Evolutionary conservation across 441 rosid genomes (phyloP).

Genomic region (Flueggea neowawraea): DNA sequence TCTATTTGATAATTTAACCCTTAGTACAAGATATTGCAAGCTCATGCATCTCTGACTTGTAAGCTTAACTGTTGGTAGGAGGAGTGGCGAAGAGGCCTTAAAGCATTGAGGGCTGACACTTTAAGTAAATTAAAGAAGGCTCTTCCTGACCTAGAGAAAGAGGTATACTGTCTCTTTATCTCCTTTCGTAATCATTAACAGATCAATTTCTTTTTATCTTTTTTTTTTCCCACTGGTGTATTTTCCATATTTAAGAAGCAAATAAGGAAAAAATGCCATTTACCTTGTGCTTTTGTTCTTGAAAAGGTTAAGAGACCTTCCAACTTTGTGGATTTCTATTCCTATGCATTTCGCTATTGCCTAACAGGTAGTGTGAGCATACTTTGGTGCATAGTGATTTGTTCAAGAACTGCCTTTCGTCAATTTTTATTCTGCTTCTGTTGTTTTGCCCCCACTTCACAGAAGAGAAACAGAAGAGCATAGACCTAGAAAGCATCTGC

Average conservation of each 20-base stretch:
- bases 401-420: slow-evolving; percentile 1
- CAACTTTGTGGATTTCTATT: slow-evolving; percentile 87
- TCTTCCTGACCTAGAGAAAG: slow-evolving; percentile 80
- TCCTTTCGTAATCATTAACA: not conserved
- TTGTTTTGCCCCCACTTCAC: slow-evolving; percentile 9
- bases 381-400: not conserved
- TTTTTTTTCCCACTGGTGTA: not conserved
- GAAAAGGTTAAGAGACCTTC: slow-evolving; percentile 74
- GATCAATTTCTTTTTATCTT: too few species aligned
- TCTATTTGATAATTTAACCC: not conserved
- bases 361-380: slow-evolving; percentile 52
- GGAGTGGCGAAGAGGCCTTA: slow-evolving; percentile 92
- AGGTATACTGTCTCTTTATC: slow-evolving; percentile 31
- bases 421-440: slow-evolving; percentile 6
- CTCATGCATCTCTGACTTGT: not conserved
- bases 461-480: slow-evolving; percentile 99
- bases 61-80: slow-evolving; percentile 47
- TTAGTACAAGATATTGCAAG: not conserved
- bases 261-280: too few species aligned
- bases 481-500: slow-evolving; percentile 96
- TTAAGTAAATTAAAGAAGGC: slow-evolving; percentile 80
- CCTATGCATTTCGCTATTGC: slow-evolving; percentile 91
- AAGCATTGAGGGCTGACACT: slow-evolving; percentile 76
- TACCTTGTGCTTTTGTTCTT: slow-evolving; percentile 22
- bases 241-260: not conserved